Base-by-base conservation (phyloP, 164 flowering plant genomes). In the Liquidambar formosana region DNA sequence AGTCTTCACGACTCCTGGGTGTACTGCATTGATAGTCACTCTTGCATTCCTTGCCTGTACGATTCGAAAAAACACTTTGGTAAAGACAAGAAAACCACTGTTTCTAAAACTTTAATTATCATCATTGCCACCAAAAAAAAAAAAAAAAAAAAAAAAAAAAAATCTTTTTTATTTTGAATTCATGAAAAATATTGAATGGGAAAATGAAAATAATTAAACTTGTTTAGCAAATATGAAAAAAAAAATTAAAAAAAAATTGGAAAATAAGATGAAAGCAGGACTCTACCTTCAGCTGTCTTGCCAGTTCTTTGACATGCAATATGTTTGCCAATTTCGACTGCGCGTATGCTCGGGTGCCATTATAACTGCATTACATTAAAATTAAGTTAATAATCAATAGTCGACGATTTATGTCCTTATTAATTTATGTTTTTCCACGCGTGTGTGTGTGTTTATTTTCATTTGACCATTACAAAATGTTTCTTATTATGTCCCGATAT, bases 1-100 rank as follows among this genome's bases (percentile, higher is more conserved):
- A 10, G 98, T 95, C 82, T 95, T 95, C 47, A 95, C 92, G 21
- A 95, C 85, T 21, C 99, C 99, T 41, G 99, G 99, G 73, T 95
- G 99, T 9, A 95, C 91, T n/a, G 97, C 90, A 73, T 95, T 93
- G 73, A 91, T 83, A 6, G 86, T 86, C 23, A 95, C 97, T 61
- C 85, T 85, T 77, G 94, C 97, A 75, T 89, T 86, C 64, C 84
- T 88, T 77, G 80, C 94, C 99, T 91, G 81, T 27, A 61, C 45
- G 6, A 28, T 27, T 18, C 28, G 25, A 72, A 33, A 33, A 33
- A 33, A 33, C 41, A 33, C 41, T 6, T 33, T 6, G 6, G 41
- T 33, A 33, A 33, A 33, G 41, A 33, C 41, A 33, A 33, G 41
- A 33, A 33, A 33, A 33, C 41, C 41, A 33, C 41, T 33, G 2